These are phyloP conservation scores for Phytophthora podocarpi DNA, from an alignment of 352 stramenopile species.

Conservation along the genomic window DNA sequence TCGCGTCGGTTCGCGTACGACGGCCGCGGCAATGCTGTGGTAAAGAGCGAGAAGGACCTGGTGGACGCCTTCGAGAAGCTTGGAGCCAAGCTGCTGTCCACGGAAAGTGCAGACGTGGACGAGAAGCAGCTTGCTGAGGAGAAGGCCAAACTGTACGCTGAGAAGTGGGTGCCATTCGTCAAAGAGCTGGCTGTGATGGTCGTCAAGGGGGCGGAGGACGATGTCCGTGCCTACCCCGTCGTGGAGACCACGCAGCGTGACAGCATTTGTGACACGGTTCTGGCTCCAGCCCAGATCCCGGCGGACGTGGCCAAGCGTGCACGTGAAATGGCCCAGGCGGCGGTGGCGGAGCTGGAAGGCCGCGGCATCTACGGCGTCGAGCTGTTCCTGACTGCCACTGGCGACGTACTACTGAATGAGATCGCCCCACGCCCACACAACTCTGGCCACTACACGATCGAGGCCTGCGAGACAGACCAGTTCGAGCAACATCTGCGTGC, in stretches of 20 bases:
- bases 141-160: constrained; percentile 85
- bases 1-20: constrained; percentile 96
- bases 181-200: constrained; percentile 98
- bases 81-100: constrained; percentile 36
- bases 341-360: constrained; percentile 83
- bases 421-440: constrained; percentile 98
- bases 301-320: constrained; percentile 47
- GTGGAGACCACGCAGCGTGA: constrained; percentile 97
- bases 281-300: constrained; percentile 88
- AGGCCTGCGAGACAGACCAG: constrained; percentile 97
- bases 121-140: constrained; percentile 26
- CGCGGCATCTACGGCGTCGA: constrained; percentile 97
- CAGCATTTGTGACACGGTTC: constrained; percentile 97
- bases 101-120: constrained; percentile 20
- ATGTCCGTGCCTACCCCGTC: constrained; percentile 93
- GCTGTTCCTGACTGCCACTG: constrained; percentile 93
- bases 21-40: constrained; percentile 96
- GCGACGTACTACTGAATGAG: constrained; percentile 96
- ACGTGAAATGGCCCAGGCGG: constrained; percentile 59
- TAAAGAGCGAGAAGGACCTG: constrained; percentile 84
- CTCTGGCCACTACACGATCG: constrained; percentile 99
- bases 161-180: constrained; percentile 97
- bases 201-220: constrained; percentile 71
- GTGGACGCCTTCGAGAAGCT: constrained; percentile 83
- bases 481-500: constrained; percentile 99